These are phyloP conservation scores for Phlyctochytrium arcticum DNA, from an alignment of 192 early-diverging fungal genomes.

Conservation along the genomic window DNA sequence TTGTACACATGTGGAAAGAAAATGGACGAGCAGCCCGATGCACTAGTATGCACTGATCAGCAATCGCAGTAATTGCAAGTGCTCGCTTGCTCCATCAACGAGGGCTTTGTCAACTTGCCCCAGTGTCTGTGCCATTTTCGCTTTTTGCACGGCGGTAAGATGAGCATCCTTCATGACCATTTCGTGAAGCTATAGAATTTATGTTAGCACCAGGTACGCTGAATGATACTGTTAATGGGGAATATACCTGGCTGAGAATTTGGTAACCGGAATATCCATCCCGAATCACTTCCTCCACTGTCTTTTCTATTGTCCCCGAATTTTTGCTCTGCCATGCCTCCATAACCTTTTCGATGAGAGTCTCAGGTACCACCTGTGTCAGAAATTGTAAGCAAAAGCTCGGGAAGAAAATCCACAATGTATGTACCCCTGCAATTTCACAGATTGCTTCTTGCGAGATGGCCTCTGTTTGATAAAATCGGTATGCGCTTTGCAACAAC, in stretches of 20 bases:
- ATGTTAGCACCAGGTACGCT: constrained; percentile 1
- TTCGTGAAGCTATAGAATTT: constrained; percentile 53
- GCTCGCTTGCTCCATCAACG: constrained; percentile 85
- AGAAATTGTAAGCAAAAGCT: not conserved
- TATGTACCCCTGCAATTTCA: constrained; percentile 77
- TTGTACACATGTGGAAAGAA: not conserved
- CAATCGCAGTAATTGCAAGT: constrained; percentile 70
- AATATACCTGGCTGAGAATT: constrained; percentile 64
- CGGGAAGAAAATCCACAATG: not conserved
- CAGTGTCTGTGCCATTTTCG: constrained; percentile 62
- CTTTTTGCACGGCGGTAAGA: constrained; percentile 67
- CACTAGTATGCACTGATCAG: constrained; percentile 2
- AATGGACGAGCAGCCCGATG: not conserved
- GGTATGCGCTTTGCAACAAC: constrained; percentile 79
- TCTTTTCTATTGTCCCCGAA: constrained; percentile 41
- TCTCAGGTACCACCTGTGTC: constrained; percentile 58
- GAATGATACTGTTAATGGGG: not conserved
- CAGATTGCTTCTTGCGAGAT: constrained; percentile 55
- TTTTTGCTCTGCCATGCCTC: constrained; percentile 48
- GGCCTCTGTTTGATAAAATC: constrained; percentile 44
- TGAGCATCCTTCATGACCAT: constrained; percentile 56
- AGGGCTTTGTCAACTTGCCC: constrained; percentile 69
- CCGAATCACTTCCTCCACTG: constrained; percentile 56
- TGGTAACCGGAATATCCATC: constrained; percentile 74
- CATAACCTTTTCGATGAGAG: constrained; percentile 59